Conservation (phyloP, 345 rosid species). For the Euphorbia pulcherrima region DNA sequence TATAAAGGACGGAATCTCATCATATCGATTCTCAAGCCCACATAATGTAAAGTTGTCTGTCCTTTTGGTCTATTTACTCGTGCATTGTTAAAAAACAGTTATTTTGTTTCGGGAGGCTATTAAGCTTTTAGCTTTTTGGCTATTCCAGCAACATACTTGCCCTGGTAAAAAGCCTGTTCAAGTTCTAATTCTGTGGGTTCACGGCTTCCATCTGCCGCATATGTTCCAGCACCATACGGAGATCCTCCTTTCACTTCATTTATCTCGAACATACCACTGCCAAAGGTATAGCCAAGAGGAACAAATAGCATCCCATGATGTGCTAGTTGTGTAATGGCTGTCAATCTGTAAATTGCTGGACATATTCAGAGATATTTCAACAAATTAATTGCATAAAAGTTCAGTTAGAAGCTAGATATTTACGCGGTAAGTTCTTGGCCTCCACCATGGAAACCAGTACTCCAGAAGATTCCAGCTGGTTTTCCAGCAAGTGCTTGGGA, state of each 20-base stretch:
- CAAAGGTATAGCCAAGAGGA: slow-evolving; percentile 86
- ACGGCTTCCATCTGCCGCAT: slow-evolving; percentile 78
- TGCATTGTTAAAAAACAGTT: neutral
- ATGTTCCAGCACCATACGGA: slow-evolving; percentile 88
- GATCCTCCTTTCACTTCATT: slow-evolving; percentile 89
- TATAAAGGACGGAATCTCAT: neutral
- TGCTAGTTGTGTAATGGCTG: slow-evolving; percentile 78
- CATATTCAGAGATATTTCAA: neutral
- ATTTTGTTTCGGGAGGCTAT: neutral
- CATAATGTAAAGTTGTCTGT: neutral
- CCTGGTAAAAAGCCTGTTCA: slow-evolving; percentile 77
- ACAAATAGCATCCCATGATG: slow-evolving; percentile 92
- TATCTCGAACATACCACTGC: slow-evolving; percentile 83
- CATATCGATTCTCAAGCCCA: neutral
- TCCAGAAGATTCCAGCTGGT: slow-evolving; percentile 98
- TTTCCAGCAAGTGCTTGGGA: slow-evolving; percentile 86
- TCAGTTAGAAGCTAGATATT: slow-evolving; percentile 20
- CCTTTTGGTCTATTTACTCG: neutral
- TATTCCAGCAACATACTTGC: slow-evolving; percentile 74
- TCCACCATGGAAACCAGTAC: slow-evolving; percentile 92
- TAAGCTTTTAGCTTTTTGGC: slow-evolving; percentile 60
- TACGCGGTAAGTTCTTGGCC: slow-evolving; percentile 97
- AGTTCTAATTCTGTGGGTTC: slow-evolving; percentile 78
- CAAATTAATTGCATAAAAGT: neutral
- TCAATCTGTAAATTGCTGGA: slow-evolving; percentile 44